A percentile compares a stretch with the other conserved stretches of the same genome.
Evolutionary conservation across 306 rosid species (phyloP).

Genomic region (Gillenia trifoliata): DNA sequence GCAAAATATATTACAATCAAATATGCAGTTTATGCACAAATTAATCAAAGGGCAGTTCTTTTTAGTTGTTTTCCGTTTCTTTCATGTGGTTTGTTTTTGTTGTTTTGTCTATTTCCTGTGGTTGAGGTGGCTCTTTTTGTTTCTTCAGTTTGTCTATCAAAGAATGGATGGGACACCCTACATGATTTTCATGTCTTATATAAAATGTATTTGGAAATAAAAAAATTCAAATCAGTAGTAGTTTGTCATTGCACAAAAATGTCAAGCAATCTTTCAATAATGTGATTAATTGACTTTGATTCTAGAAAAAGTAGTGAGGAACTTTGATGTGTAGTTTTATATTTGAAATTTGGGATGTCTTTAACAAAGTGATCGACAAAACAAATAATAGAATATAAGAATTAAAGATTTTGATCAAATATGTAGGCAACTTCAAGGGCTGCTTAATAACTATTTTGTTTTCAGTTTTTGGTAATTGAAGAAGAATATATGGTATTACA

Average conservation of each 20-base stretch:
- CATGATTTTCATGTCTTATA: conserved; percentile 19
- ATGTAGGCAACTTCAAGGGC: too few relatives aligned
- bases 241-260: not conserved
- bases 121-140: conserved; percentile 42
- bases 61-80: not conserved
- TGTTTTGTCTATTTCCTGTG: conserved; percentile 43
- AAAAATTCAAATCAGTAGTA: not conserved
- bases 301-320: conserved; percentile 4
- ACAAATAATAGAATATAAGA: not conserved
- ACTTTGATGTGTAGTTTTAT: not conserved
- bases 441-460: too few relatives aligned
- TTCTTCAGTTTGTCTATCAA: conserved; percentile 5
- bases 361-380: not conserved
- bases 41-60: not conserved
- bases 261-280: not conserved
- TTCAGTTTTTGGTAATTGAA: too few relatives aligned
- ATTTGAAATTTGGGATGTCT: not conserved
- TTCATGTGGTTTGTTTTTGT: conserved; percentile 20
- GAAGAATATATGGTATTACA: too few relatives aligned
- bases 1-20: not conserved
- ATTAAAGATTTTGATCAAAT: too few relatives aligned
- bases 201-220: not conserved
- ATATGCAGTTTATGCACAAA: not conserved
- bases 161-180: conserved; percentile 46
- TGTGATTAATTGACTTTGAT: conserved; percentile 4